These are phyloP conservation scores for Neurospora cerealis DNA, from an alignment of 495 filamentous ascomycete genomes.

Conservation along the genomic window DNA sequence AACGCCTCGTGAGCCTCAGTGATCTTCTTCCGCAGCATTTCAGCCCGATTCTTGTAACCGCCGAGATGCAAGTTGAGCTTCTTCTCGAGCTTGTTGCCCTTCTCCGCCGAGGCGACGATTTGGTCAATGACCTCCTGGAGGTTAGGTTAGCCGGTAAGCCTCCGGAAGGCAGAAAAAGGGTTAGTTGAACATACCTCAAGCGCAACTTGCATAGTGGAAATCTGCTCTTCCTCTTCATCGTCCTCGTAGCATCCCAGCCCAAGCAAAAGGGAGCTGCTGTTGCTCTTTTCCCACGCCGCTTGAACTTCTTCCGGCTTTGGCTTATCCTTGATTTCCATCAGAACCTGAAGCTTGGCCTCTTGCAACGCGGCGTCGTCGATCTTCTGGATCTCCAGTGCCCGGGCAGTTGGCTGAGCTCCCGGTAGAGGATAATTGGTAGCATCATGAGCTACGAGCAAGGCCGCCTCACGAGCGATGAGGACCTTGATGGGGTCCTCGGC, in stretches of 20 bases:
- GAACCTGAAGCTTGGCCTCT: conserved; percentile 65
- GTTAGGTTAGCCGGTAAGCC: conserved; percentile 20
- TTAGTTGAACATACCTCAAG: conserved; percentile 48
- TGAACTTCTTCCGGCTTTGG: conserved; percentile 52
- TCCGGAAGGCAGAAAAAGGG: neutral
- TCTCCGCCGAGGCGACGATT: conserved; percentile 61
- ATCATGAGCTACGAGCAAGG: conserved; percentile 71
- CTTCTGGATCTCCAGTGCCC: conserved; percentile 46
- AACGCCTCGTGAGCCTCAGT: conserved; percentile 68
- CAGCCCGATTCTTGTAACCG: conserved; percentile 82
- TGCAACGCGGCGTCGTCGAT: conserved; percentile 64
- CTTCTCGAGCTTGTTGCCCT: conserved; percentile 81
- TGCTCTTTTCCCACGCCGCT: conserved; percentile 55
- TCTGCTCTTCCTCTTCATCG: conserved; percentile 56
- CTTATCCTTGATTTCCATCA: conserved; percentile 57
- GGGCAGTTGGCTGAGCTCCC: conserved; percentile 52
- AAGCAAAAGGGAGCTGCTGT: conserved; percentile 49
- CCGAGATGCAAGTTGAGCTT: conserved; percentile 82
- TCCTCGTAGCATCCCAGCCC: conserved; percentile 71
- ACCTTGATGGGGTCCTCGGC: conserved; percentile 30
- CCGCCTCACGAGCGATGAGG: conserved; percentile 64
- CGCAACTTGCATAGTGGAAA: conserved; percentile 48
- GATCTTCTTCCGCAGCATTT: conserved; percentile 71
- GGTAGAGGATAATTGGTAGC: conserved; percentile 61
- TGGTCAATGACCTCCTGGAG: conserved; percentile 57